Evolutionary conservation across 2,329 filamentous ascomycete genomes (phyloP).

Genomic region (Fusarium tupiense): DNA sequence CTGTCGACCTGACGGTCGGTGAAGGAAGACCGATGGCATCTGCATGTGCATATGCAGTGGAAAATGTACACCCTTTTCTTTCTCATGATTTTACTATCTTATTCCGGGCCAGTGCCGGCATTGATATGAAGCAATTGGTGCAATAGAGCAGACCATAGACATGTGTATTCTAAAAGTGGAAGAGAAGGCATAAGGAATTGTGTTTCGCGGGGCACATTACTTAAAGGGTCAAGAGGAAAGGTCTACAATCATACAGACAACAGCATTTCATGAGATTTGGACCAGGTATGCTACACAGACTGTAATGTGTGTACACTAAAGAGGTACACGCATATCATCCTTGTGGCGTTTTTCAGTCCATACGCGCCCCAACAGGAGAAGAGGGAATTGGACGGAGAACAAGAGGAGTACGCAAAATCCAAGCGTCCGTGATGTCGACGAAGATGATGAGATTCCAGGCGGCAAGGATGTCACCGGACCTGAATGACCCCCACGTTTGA

Average conservation of each 20-base stretch:
- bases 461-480: not conserved
- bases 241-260: not conserved
- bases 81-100: not conserved
- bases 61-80: not conserved
- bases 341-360: conserved; percentile 10
- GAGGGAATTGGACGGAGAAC: not conserved
- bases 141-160: conserved; percentile 14
- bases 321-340: conserved; percentile 3
- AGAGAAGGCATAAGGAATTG: not conserved
- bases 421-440: not conserved
- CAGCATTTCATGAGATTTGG: not conserved
- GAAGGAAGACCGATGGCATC: not conserved
- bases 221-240: not conserved
- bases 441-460: not conserved
- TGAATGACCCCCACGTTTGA: not conserved
- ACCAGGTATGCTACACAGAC: not conserved
- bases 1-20: conserved; percentile 9
- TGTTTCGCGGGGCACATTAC: not conserved
- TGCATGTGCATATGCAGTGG: conserved; percentile 1
- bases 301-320: not conserved
- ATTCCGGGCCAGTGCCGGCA: not conserved
- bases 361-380: conserved; percentile 29
- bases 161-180: not conserved
- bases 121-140: conserved; percentile 9
- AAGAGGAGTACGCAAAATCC: not conserved